Percentiles rank a stretch among this genome's conserved stretches.
phyloP scores from a whole-genome alignment of 139 green algal genomes.

The Edaphochlamys debaryana region DNA sequence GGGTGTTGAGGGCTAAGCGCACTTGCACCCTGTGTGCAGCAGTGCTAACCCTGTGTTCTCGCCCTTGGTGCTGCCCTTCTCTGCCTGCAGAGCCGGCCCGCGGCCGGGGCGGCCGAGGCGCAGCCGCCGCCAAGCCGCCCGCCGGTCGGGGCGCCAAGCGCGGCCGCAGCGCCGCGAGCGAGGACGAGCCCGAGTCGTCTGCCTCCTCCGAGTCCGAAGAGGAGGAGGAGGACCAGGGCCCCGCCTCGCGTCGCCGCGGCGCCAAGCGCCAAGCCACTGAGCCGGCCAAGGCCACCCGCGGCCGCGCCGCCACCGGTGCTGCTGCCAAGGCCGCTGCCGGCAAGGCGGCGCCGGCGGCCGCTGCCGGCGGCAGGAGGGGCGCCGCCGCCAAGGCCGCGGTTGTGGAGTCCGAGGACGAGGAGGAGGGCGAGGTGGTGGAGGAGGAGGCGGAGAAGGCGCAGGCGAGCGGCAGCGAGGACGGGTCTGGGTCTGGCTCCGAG shows the following conservation, averaged over 20 bases:
- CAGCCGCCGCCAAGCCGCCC: too few relatives aligned
- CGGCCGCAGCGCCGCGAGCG: neutral
- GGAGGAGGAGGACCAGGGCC: neutral
- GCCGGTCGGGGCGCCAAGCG: neutral
- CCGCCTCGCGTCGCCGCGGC: neutral
- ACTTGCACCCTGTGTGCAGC: too few relatives aligned
- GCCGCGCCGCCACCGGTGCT: neutral
- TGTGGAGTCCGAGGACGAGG: neutral
- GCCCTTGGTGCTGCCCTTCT: too few relatives aligned
- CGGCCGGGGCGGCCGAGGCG: neutral
- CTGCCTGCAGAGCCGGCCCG: too few relatives aligned
- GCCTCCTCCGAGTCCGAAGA: constrained; percentile 8
- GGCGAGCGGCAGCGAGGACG: neutral
- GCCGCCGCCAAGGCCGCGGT: neutral
- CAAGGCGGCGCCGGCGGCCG: too few relatives aligned
- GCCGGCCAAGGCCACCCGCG: neutral
- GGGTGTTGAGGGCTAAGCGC: too few relatives aligned
- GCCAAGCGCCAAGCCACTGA: constrained; percentile 3
- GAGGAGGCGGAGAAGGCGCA: neutral
- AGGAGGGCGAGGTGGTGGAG: neutral
- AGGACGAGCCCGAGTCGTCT: neutral
- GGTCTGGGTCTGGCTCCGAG: neutral
- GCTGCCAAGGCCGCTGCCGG: neutral
- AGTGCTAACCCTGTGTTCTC: too few relatives aligned
- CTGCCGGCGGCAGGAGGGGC: neutral